A percentile compares a stretch with the other conserved stretches of the same genome.
These are phyloP conservation scores for Auricularia cornea DNA, from an alignment of 768 basidiomycete species.

Conservation along the genomic window DNA sequence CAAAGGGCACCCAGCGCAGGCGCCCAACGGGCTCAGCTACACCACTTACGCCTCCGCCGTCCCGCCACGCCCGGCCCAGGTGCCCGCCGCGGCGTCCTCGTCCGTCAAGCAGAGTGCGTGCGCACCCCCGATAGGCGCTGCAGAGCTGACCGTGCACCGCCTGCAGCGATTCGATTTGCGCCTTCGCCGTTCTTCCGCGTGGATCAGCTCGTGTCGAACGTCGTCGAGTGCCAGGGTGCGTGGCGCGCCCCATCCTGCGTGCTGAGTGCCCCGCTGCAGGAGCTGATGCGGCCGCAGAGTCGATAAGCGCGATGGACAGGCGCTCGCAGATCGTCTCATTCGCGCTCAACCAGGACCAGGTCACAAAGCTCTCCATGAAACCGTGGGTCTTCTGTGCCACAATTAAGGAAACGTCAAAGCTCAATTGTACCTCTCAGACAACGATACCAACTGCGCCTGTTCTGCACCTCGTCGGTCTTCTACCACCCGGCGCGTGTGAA, in stretches of 20 bases:
- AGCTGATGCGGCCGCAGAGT: constrained; percentile 41
- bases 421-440: constrained; percentile 31
- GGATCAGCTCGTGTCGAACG: constrained; percentile 53
- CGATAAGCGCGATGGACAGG: constrained; percentile 69
- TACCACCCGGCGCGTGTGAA: constrained; percentile 45
- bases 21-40: neutral
- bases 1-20: neutral
- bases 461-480: constrained; percentile 80
- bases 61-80: neutral
- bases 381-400: constrained; percentile 33
- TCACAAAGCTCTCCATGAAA: constrained; percentile 46
- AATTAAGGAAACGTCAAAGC: neutral
- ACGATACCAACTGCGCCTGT: constrained; percentile 74
- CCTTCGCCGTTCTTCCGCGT: constrained; percentile 69
- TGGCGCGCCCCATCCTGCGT: too few relatives aligned
- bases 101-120: constrained; percentile 6
- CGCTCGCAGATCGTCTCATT: constrained; percentile 55
- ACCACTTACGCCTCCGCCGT: neutral
- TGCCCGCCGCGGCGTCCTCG: neutral
- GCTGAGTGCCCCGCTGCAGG: too few relatives aligned
- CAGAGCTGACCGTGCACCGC: constrained; percentile 8
- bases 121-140: neutral
- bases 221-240: constrained; percentile 75
- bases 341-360: constrained; percentile 56
- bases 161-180: constrained; percentile 63